Evolutionary conservation across 371 early-diverging fungal genomes (phyloP).

Genomic region (Mortierella sp.): DNA sequence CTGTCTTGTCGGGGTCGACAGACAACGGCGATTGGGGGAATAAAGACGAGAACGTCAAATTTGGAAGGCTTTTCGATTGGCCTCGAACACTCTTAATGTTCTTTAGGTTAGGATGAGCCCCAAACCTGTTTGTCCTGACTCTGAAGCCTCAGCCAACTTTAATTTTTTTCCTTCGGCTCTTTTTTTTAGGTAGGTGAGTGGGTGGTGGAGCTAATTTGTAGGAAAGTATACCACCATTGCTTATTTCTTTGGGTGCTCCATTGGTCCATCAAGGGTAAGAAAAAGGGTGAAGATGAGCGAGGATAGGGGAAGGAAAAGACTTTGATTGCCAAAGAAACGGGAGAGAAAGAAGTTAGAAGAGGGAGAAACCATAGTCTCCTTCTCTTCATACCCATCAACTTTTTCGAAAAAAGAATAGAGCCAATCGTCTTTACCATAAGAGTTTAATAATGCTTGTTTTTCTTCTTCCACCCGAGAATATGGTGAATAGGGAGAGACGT

Average conservation of each 20-base stretch:
- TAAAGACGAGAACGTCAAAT: background rate
- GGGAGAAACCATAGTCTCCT: too few relatives aligned
- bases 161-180: background rate
- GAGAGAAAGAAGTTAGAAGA: too few relatives aligned
- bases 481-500: background rate
- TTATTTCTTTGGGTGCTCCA: background rate
- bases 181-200: background rate
- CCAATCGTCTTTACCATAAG: too few relatives aligned
- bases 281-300: too few relatives aligned
- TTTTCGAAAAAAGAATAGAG: too few relatives aligned
- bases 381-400: too few relatives aligned
- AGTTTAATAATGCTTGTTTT: too few relatives aligned
- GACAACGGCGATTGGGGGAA: background rate
- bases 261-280: background rate
- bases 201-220: background rate
- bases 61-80: background rate
- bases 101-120: background rate
- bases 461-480: too few relatives aligned
- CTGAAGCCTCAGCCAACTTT: background rate
- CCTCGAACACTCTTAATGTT: slow-evolving; percentile 6
- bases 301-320: too few relatives aligned
- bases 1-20: background rate
- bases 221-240: background rate
- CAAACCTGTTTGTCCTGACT: slow-evolving; percentile 11
- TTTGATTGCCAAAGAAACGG: too few relatives aligned